Conservation (phyloP, 1,284 basidiomycete genomes). For the Cutaneotrichosporon sp. region DNA sequence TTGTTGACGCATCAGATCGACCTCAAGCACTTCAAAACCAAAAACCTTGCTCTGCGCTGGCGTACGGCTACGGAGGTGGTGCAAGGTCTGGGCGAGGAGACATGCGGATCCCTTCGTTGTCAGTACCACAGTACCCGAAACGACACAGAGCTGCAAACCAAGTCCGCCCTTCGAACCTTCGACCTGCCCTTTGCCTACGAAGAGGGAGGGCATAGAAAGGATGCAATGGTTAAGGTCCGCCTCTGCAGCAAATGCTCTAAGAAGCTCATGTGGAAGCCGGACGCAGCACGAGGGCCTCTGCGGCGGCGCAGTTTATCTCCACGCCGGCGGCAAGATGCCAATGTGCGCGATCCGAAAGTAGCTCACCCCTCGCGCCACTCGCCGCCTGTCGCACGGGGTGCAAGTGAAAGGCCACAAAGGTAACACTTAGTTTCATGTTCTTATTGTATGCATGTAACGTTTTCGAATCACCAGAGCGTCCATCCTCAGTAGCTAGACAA, state of each 20-base stretch:
- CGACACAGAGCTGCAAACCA: slow-evolving; percentile 27
- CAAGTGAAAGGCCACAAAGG: too few relatives aligned
- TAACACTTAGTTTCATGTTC: too few relatives aligned
- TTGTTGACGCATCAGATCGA: slow-evolving; percentile 56
- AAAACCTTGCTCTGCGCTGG: slow-evolving; percentile 88
- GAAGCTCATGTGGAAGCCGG: slow-evolving; percentile 78
- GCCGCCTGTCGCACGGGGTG: too few relatives aligned
- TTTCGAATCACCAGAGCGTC: too few relatives aligned
- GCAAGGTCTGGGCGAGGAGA: slow-evolving; percentile 71
- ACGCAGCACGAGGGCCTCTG: not conserved
- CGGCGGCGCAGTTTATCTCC: too few relatives aligned
- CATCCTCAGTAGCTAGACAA: too few relatives aligned
- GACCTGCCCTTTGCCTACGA: slow-evolving; percentile 83
- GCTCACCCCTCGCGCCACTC: too few relatives aligned
- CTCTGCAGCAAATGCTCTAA: slow-evolving; percentile 68
- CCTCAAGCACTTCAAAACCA: slow-evolving; percentile 87
- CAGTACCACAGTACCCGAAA: slow-evolving; percentile 54
- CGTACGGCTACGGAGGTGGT: slow-evolving; percentile 83
- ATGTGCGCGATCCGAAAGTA: too few relatives aligned
- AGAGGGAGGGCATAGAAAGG: slow-evolving; percentile 68
- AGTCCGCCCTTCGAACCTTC: slow-evolving; percentile 59
- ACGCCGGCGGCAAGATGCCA: too few relatives aligned
- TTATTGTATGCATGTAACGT: too few relatives aligned
- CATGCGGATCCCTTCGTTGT: slow-evolving; percentile 83
- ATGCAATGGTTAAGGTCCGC: slow-evolving; percentile 80